Evolutionary conservation across 23 red algal genomes (phyloP).

Genomic region (Pyropia yezoensis): DNA sequence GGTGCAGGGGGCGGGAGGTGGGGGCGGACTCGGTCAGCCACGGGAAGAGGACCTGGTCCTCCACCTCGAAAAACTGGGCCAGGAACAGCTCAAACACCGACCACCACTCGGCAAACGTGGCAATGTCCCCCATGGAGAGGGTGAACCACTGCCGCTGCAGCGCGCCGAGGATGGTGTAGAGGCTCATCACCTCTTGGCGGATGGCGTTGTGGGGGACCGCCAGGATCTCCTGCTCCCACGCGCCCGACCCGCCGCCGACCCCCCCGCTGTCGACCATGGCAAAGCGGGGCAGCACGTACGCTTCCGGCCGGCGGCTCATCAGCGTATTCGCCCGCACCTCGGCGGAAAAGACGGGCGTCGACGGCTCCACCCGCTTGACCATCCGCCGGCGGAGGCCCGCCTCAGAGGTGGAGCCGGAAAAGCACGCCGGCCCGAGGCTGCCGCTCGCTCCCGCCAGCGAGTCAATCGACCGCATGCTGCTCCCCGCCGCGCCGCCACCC

Average conservation of each 20-base stretch:
- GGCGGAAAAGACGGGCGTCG: slow-evolving; percentile 17
- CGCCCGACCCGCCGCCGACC: slow-evolving; percentile 19
- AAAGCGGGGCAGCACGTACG: slow-evolving; percentile 31
- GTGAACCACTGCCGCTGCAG: slow-evolving; percentile 48
- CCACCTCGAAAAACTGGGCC: slow-evolving; percentile 55
- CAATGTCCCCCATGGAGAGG: slow-evolving; percentile 34
- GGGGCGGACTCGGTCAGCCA: slow-evolving; percentile 29
- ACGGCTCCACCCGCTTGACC: not conserved
- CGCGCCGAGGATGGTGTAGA: slow-evolving; percentile 46
- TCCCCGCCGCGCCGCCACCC: too few relatives aligned
- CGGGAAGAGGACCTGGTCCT: slow-evolving; percentile 64
- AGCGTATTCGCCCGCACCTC: slow-evolving; percentile 23
- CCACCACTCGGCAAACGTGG: slow-evolving; percentile 37
- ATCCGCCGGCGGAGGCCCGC: slow-evolving; percentile 3
- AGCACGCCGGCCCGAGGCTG: too few relatives aligned
- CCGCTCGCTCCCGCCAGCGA: too few relatives aligned
- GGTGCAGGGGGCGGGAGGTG: slow-evolving; percentile 17
- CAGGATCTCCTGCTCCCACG: slow-evolving; percentile 55
- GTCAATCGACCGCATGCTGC: too few relatives aligned
- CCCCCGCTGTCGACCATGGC: slow-evolving; percentile 10
- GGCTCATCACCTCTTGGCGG: slow-evolving; percentile 61
- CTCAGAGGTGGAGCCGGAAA: slow-evolving; percentile 14
- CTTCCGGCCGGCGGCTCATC: slow-evolving; percentile 31
- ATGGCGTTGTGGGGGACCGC: slow-evolving; percentile 62
- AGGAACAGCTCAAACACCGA: slow-evolving; percentile 52